phyloP scores from a whole-genome alignment of 805 yeast species.

The Candida tammaniensis region DNA sequence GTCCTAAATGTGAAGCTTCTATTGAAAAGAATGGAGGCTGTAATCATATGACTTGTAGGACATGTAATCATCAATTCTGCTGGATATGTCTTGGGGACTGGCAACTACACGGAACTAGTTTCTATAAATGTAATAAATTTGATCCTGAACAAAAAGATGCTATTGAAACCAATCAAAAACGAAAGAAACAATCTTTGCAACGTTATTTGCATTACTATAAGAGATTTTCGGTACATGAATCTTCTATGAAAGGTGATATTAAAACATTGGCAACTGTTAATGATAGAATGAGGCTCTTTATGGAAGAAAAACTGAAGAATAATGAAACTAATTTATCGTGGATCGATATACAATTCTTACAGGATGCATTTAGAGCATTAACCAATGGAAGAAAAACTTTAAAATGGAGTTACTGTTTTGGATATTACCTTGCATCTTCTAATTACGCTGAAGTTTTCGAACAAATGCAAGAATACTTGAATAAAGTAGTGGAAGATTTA shows the following conservation, averaged over 20 bases:
- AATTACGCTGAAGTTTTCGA: constrained; percentile 65
- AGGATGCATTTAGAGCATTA: constrained; percentile 65
- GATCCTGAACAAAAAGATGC: constrained; percentile 40
- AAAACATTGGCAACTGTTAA: constrained; percentile 63
- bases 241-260: constrained; percentile 70
- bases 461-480: constrained; percentile 62
- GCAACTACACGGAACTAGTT: constrained; percentile 61
- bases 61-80: constrained; percentile 79
- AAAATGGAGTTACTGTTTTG: constrained; percentile 89
- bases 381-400: constrained; percentile 69
- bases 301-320: constrained; percentile 37
- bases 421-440: constrained; percentile 58
- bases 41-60: constrained; percentile 89
- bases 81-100: constrained; percentile 88
- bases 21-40: constrained; percentile 97
- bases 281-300: constrained; percentile 58
- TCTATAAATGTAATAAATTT: constrained; percentile 66
- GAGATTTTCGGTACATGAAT: constrained; percentile 72
- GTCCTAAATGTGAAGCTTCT: constrained; percentile 75
- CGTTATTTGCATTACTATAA: constrained; percentile 75
- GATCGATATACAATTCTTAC: constrained; percentile 83
- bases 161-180: constrained; percentile 35
- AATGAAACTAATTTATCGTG: constrained; percentile 50
- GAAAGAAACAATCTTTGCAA: constrained; percentile 48
- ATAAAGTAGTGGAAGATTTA: constrained; percentile 65